phyloP scores from a whole-genome alignment of 176 grass and related monocot genomes.

The Otatea glauca region DNA sequence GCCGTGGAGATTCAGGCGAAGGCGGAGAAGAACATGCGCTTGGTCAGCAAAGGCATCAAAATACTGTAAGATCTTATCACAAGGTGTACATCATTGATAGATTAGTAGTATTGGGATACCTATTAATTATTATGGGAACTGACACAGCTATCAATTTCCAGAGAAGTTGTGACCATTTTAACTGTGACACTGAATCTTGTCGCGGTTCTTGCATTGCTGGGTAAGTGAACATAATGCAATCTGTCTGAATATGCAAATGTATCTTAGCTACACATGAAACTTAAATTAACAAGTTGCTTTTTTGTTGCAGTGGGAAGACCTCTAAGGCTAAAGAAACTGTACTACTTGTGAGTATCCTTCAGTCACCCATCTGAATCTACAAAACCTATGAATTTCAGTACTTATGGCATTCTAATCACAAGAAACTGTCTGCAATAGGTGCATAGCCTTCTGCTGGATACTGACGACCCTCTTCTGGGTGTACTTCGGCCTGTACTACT shows the following conservation, averaged over 20 bases:
- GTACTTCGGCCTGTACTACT: conserved; percentile 87
- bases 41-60: conserved; percentile 72
- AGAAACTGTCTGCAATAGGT: conserved; percentile 47
- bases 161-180: conserved; percentile 68
- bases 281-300: neutral
- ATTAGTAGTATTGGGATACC: neutral
- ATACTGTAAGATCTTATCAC: conserved; percentile 65
- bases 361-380: conserved; percentile 1
- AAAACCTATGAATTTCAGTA: neutral
- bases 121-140: neutral
- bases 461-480: conserved; percentile 73
- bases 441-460: conserved; percentile 75
- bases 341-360: conserved; percentile 60
- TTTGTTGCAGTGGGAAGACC: conserved; percentile 56
- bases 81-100: neutral
- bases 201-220: conserved; percentile 49
- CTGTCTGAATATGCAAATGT: neutral
- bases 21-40: conserved; percentile 64
- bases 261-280: neutral
- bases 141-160: conserved; percentile 29
- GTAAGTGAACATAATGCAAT: conserved; percentile 41
- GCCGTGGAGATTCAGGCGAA: conserved; percentile 67
- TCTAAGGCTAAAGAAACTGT: conserved; percentile 49
- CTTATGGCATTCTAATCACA: conserved; percentile 1
- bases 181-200: conserved; percentile 62